phyloP scores from a whole-genome alignment of 192 early-diverging fungal species.

The Coemansia umbellata region DNA sequence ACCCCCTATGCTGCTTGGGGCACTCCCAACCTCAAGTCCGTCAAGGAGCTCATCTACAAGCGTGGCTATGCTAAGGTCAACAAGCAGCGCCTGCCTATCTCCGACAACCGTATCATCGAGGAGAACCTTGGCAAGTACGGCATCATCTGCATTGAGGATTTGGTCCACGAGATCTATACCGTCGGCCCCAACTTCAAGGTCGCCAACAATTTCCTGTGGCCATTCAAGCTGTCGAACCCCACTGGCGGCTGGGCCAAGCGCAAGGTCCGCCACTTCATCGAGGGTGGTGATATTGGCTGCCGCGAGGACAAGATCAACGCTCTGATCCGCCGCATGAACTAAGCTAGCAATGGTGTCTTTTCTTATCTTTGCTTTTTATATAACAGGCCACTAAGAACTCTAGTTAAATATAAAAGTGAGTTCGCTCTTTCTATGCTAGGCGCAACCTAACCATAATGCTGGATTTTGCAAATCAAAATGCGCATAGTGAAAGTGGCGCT shows the following conservation, averaged over 20 bases:
- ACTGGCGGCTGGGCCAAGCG: conserved; percentile 90
- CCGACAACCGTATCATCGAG: conserved; percentile 96
- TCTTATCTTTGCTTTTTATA: too few relatives aligned
- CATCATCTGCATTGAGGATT: conserved; percentile 96
- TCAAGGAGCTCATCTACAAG: conserved; percentile 99
- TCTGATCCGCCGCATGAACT: conserved; percentile 95
- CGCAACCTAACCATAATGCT: too few relatives aligned
- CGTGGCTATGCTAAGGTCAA: conserved; percentile 98
- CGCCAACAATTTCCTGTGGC: conserved; percentile 99
- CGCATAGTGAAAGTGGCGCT: too few relatives aligned
- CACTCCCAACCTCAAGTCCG: conserved; percentile 96
- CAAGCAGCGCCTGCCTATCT: conserved; percentile 94
- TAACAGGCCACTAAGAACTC: too few relatives aligned
- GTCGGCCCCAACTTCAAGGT: conserved; percentile 97
- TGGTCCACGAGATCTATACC: conserved; percentile 98
- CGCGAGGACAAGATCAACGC: conserved; percentile 96
- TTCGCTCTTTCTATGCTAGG: background rate
- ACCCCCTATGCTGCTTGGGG: conserved; percentile 92
- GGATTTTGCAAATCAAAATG: too few relatives aligned
- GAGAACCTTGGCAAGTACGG: conserved; percentile 86
- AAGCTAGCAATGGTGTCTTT: too few relatives aligned
- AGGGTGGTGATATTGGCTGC: conserved; percentile 98
- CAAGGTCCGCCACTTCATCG: conserved; percentile 94
- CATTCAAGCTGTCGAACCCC: conserved; percentile 98
- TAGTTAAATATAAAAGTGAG: background rate